phyloP scores from a whole-genome alignment of 805 yeast species.

The Saccharomyces paradoxus region DNA sequence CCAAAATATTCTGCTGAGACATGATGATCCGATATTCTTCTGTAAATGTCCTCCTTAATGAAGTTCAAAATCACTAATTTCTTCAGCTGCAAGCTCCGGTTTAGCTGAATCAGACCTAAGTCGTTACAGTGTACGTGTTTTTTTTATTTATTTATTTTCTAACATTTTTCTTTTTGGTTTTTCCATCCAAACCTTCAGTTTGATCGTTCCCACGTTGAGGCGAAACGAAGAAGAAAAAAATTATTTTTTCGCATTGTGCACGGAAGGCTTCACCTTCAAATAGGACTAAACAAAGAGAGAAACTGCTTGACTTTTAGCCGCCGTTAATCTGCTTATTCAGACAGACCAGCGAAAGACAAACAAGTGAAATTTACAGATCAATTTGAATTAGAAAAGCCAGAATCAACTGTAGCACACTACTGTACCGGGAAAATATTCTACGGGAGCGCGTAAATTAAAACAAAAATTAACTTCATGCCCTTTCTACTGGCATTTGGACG shows the following conservation, averaged over 20 bases:
- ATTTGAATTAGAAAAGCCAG: background rate
- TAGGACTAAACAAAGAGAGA: background rate
- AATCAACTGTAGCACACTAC: background rate
- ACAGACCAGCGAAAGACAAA: background rate
- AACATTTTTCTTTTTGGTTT: background rate
- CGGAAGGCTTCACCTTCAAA: constrained; percentile 1
- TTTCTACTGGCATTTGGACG: background rate
- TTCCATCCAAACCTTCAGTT: background rate
- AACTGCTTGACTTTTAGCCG: background rate
- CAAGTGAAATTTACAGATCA: background rate
- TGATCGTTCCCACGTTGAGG: background rate
- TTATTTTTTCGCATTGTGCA: background rate
- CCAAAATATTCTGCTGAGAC: constrained; percentile 12
- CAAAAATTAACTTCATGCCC: background rate
- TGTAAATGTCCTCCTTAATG: background rate
- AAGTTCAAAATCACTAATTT: background rate
- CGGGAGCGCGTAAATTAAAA: background rate
- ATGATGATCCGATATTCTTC: constrained; percentile 1
- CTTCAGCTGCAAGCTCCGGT: background rate
- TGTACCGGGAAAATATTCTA: too few relatives aligned
- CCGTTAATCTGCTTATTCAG: background rate
- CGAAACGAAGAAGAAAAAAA: background rate
- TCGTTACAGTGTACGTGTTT: background rate
- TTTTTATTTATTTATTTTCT: background rate
- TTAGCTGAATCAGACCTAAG: background rate